Evolutionary conservation across 129 eudicot species (phyloP), one percentile per base, ranked within the genome.

Genomic region (Smallanthus sonchifolius): DNA sequence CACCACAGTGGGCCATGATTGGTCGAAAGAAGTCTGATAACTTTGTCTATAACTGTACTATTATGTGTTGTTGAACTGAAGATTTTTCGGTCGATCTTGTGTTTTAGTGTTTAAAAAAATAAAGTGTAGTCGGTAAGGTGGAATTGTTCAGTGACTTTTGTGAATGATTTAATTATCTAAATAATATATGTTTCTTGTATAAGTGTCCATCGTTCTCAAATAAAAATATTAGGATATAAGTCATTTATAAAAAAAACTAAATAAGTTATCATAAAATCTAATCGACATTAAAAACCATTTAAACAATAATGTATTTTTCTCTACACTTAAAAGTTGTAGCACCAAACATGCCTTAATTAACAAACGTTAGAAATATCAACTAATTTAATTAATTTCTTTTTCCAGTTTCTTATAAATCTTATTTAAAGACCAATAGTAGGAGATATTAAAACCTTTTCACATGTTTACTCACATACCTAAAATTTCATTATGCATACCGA

Each of bases 1-100:
- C 88, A 0, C 90, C 84, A 3, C 65, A 74, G 16, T 90, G 92
- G 96, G 70, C 60, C 24, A 34, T 81, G 76, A 82, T 90, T 36
- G 90, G 83, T 42, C 62, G 73, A 2, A 83, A 83, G 65, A 80
- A 49, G 65, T 84, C 82, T 3, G 45, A 77, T 34, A 86, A 78
- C 76, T 90, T 85, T 79, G 92, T 90, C 17, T 87, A 83, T 77
- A 90, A 78, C 7, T 78, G 73, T 9, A 67, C 48, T 15, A 43
- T 76, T 3, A 66, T 76, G 74, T 36, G 67, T 32, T 55, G 54
- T 10, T 38, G 34, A 76, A 61, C 14, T 57, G 1, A 0, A 15
- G 10, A n/a, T 70, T 48, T 35, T 0, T 2, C 35, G 5, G 14
- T 24, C 5, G 45, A 34, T 62, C 4, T 62, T 4, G 45, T 62